Evolutionary conservation across 1,284 basidiomycete species (phyloP), one percentile per base, ranked within the genome.

Genomic region (Papiliotrema fonsecae): DNA sequence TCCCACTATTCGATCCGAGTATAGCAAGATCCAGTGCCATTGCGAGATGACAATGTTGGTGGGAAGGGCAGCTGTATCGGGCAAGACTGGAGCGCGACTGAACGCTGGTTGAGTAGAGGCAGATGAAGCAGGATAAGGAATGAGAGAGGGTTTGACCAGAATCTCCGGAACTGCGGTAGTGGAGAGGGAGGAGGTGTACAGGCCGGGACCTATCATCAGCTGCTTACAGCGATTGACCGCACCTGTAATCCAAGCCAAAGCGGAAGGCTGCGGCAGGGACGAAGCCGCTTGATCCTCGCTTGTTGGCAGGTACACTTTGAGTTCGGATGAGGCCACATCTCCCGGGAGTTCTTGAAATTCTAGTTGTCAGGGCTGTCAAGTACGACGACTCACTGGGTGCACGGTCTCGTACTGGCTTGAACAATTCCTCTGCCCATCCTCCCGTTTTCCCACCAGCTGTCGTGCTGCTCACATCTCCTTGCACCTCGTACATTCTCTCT

Each of bases 21-120:
- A 97, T 1, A 98, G 77, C 13, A 97, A 72, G 21, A 98, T 76
- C 67, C 92, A 89, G 65, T 98, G 94, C 69, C 91, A 96, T 67
- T 94, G 87, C 0, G 92, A 96, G 50, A 96, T 75, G 14, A 84
- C 81, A 61, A 96, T 83, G 3, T 88, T 88, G 9, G 84, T 51
- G 1, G 69, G 69, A 34, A 63, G 54, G 7, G 60, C 64, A 2
- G 88, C 87, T 10, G 78, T 60, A 36, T 78, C 77, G 5, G 70
- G 57, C 7, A 52, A 42, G 11, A 47, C 45, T 14, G 49, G 24
- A 3, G 52, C 47, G 5, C 65, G 54, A 32, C 49, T 58, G 51
- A 67, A 67, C 11, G 57, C 88, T 81, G 37, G 82, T 78, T 67
- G 91, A 86, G 57, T 91, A 1, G 82, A 22, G 47, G 75, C 75